Percentiles rank a stretch among this genome's conserved stretches.
Evolutionary conservation across 352 stramenopile species (phyloP).

Genomic region (Pythium monospermum): DNA sequence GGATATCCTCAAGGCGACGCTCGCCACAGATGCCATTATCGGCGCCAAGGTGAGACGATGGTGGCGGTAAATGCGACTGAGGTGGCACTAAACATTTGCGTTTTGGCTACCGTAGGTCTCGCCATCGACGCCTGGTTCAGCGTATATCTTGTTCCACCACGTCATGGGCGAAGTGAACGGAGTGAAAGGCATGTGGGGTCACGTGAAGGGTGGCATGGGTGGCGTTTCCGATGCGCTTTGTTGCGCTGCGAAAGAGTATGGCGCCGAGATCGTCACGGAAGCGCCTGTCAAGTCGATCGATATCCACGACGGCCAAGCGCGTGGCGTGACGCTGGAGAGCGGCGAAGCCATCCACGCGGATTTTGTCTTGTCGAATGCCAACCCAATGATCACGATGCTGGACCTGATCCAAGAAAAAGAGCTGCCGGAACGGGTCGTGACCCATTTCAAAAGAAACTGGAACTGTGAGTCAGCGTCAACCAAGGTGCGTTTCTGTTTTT

Average conservation of each 20-base stretch:
- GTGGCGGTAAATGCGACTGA: too few relatives aligned
- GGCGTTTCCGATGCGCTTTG: slow-evolving; percentile 64
- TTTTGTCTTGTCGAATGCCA: slow-evolving; percentile 77
- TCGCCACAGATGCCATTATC: slow-evolving; percentile 91
- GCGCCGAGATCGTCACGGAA: slow-evolving; percentile 68
- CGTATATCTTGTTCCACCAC: slow-evolving; percentile 90
- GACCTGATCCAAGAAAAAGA: slow-evolving; percentile 61
- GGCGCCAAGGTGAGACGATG: slow-evolving; percentile 62
- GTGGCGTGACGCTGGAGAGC: slow-evolving; percentile 56
- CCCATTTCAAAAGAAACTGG: slow-evolving; percentile 77
- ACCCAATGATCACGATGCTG: slow-evolving; percentile 78
- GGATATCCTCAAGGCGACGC: slow-evolving; percentile 85
- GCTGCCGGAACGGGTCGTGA: slow-evolving; percentile 48
- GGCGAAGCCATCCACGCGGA: slow-evolving; percentile 50
- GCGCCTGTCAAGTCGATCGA: slow-evolving; percentile 62
- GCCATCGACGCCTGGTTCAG: slow-evolving; percentile 79
- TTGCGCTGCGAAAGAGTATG: slow-evolving; percentile 52
- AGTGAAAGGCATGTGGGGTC: slow-evolving; percentile 83
- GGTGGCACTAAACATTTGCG: too few relatives aligned
- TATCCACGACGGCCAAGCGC: slow-evolving; percentile 33
- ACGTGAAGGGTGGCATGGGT: slow-evolving; percentile 89
- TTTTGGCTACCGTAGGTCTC: slow-evolving; percentile 37
- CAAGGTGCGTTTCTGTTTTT: slow-evolving; percentile 34
- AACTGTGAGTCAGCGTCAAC: slow-evolving; percentile 76
- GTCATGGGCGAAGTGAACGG: slow-evolving; percentile 91